Conservation (phyloP, 192 early-diverging fungal species). For the Phlyctochytrium arcticum region DNA sequence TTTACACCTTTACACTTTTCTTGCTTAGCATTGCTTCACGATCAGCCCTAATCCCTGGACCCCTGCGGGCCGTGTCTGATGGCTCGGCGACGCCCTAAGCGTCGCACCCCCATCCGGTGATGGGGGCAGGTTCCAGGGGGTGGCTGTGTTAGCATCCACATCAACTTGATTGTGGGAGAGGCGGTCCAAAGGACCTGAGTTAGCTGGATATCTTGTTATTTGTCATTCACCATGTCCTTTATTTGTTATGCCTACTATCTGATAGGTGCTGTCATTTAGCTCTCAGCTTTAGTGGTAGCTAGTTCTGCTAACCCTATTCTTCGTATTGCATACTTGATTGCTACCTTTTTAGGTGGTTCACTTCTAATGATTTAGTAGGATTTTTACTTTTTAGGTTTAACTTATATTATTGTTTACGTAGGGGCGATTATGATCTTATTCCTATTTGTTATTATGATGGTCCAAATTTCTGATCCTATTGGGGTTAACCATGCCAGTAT, state of each 20-base stretch:
- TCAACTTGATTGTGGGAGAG: too few relatives aligned
- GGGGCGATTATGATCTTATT: constrained; percentile 33
- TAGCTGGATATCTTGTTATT: too few relatives aligned
- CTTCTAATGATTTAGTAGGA: constrained; percentile 37
- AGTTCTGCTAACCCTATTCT: constrained; percentile 48
- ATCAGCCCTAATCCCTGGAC: too few relatives aligned
- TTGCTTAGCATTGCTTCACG: constrained; percentile 15
- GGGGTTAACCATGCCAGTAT: too few relatives aligned
- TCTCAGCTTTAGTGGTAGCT: constrained; percentile 12
- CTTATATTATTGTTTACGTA: constrained; percentile 42
- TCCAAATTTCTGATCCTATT: too few relatives aligned
- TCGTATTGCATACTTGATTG: constrained; percentile 54
- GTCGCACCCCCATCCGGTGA: too few relatives aligned
- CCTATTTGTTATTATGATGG: constrained; percentile 38
- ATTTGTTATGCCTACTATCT: neutral
- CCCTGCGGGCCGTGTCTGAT: too few relatives aligned
- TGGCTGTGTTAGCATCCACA: too few relatives aligned
- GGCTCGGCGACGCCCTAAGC: too few relatives aligned
- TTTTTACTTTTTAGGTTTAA: constrained; percentile 43
- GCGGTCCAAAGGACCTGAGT: too few relatives aligned
- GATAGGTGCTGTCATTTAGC: neutral
- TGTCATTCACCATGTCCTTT: too few relatives aligned
- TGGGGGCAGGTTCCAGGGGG: too few relatives aligned
- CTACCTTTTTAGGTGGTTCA: constrained; percentile 35
- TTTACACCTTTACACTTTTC: constrained; percentile 30